Evolutionary conservation across 2,329 filamentous ascomycete species (phyloP), one percentile per base, ranked within the genome.

Genomic region (Scopulariopsis brevicaulis): DNA sequence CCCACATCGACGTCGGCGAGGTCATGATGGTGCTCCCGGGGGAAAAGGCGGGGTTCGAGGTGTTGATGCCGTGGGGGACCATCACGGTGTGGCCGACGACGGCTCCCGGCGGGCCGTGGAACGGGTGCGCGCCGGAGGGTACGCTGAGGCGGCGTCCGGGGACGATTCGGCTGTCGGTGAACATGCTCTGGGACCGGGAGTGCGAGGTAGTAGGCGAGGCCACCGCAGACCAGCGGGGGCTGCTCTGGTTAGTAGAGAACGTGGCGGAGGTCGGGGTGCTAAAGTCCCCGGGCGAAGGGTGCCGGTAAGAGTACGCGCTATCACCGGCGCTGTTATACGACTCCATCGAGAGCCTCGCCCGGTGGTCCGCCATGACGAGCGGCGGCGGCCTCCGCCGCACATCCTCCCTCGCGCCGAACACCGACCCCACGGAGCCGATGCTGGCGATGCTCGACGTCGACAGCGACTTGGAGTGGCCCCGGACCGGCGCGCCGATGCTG

Each of bases 361-460:
- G 80, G 22, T 82, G 80, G 59, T 94, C 89, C 53, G 81, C 81
- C 85, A 95, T 94, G 60, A 93, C 87, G 22, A 96, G 75, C 1
- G 91, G 89, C 24, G 90, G 85, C 6, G 91, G 92, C 28, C 89
- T 82, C 60, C 87, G 83, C 55, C 90, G 82, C 46, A 80, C 71
- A 59, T 90, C 87, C 52, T 84, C 83, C 24, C 79, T 75, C n/a
- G 80, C 74, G 62, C 81, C 85, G 60, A 86, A 86, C 54, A 77
- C 85, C 1, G 90, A 93, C 28, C 73, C 73, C 14, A 77, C 69
- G 1, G 89, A 91, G 57, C 83, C 74, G 7, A 86, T 86, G 37
- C 88, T 93, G 4, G 83, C 78, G 64, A 96, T 90, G 69, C 90
- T 96, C 0, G 92, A 96, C 2, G 90, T 84, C 0, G 92, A 96